Base-by-base conservation (phyloP, 106 monocot species). In the Allium fistulosum region DNA sequence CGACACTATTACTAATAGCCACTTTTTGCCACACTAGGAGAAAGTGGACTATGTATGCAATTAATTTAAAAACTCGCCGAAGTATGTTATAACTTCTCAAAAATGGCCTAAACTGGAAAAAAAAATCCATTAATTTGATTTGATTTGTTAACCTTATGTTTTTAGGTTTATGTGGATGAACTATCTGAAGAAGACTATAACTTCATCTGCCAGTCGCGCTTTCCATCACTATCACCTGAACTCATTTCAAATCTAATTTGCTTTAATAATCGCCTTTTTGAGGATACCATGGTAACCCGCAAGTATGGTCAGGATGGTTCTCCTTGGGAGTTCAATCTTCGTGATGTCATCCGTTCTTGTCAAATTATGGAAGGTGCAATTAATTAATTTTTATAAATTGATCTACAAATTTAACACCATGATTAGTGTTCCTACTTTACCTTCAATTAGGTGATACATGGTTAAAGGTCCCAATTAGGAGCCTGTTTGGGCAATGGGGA, bases 321-420 rank as follows among this genome's bases (percentile, higher is more conserved):
- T 71, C 97, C 97, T 15, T 99, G 97, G 97, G 97, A 92, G 68
- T 99, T 99, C 75, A 99, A 99, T 77, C 81, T 99, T 13, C 90
- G 99, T 65, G 99, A 99, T 90, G 80, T 99, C 48, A 72, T 99
- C 59, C 75, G 99, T 46, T 93, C 99, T 47, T 99, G 99, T 71
- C 82, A 99, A 72, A 87, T 99, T 69, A 92, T 93, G 37, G 75
- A 90, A 88, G 85, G 90, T 95, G 62, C 48, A 49, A 49, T 49
- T 37, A 37, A 37, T 37, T 37, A 37, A 37, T 5, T 37, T 37
- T 2, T 37, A 37, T 37, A 37, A 37, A 37, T 37, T 37, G 37
- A 37, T 37, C 2, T 37, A 37, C 37, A 37, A 37, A 2, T 37
- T 22, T 37, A 37, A 37, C 37, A 5, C 37, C 37, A 37, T 37